Evolutionary conservation across 2,329 filamentous ascomycete genomes (phyloP).

Genomic region (Pestalotiopsis sp.): DNA sequence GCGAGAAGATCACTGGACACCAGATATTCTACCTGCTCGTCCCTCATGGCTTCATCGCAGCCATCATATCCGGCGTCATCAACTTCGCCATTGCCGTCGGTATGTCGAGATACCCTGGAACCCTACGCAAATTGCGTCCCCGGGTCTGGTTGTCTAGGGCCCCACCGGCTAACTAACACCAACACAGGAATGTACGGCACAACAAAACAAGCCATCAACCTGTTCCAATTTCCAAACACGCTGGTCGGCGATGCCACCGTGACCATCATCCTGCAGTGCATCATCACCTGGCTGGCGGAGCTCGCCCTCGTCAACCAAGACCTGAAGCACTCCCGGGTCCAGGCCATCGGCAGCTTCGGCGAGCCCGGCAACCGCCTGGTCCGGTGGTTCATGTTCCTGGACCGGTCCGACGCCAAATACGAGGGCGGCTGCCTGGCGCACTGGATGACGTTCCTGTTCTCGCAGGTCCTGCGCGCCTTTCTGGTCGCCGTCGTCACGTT

Average conservation of each 20-base stretch:
- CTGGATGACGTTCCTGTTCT: slow-evolving; percentile 36
- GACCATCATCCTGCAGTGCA: slow-evolving; percentile 52
- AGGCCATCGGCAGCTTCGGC: slow-evolving; percentile 47
- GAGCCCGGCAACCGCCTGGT: slow-evolving; percentile 35
- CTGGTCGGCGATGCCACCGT: slow-evolving; percentile 52
- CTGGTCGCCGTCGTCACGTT: slow-evolving; percentile 41
- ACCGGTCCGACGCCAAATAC: slow-evolving; percentile 29
- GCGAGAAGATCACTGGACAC: slow-evolving; percentile 39
- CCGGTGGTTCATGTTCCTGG: slow-evolving; percentile 49
- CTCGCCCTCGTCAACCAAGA: slow-evolving; percentile 49
- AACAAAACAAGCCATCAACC: slow-evolving; percentile 39
- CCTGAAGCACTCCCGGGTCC: slow-evolving; percentile 44
- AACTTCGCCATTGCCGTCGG: slow-evolving; percentile 57
- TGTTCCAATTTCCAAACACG: slow-evolving; percentile 54
- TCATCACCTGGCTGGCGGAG: slow-evolving; percentile 56
- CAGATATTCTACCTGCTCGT: slow-evolving; percentile 53
- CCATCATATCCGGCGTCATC: slow-evolving; percentile 50
- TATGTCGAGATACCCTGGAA: slow-evolving; percentile 24
- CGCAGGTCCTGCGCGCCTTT: slow-evolving; percentile 38
- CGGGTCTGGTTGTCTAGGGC: background rate
- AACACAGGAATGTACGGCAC: slow-evolving; percentile 15
- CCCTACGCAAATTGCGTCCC: slow-evolving; percentile 5
- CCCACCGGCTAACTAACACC: slow-evolving; percentile 11
- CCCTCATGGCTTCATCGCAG: slow-evolving; percentile 48
- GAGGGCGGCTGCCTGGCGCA: slow-evolving; percentile 28